These are phyloP conservation scores for Nothopassalora personata DNA, from an alignment of 2,329 filamentous ascomycete species.

Conservation along the genomic window DNA sequence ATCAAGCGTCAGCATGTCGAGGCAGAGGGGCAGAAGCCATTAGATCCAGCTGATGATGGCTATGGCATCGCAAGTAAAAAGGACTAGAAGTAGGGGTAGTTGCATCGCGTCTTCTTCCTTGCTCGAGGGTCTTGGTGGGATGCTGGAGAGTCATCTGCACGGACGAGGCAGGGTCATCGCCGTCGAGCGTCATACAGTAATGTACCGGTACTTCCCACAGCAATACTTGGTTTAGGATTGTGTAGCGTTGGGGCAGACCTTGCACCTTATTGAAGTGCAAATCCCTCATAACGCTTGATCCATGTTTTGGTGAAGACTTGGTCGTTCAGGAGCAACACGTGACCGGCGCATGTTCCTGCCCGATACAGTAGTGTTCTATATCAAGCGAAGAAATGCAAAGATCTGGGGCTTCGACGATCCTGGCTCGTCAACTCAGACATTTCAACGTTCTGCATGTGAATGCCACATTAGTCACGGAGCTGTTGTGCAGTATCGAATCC, in stretches of 20 bases:
- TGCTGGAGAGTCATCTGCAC: too few relatives aligned
- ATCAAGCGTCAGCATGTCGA: conserved; percentile 21
- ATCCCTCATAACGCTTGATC: neutral
- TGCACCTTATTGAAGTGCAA: neutral
- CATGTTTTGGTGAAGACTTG: neutral
- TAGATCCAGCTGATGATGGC: conserved; percentile 20
- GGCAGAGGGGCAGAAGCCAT: conserved; percentile 18
- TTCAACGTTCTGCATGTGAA: neutral
- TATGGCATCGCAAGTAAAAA: neutral
- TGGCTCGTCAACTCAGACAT: neutral
- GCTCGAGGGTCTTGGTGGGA: too few relatives aligned
- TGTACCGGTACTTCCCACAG: neutral
- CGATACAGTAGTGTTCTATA: neutral
- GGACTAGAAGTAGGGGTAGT: neutral
- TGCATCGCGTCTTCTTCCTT: too few relatives aligned
- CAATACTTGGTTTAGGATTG: neutral
- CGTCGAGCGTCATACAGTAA: too few relatives aligned
- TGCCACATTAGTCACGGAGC: neutral
- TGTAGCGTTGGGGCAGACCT: neutral
- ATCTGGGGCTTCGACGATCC: neutral
- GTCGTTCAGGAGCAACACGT: neutral
- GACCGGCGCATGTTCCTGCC: neutral
- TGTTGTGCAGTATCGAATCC: neutral
- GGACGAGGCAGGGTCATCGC: too few relatives aligned
- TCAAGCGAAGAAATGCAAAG: neutral